Base-by-base conservation (phyloP, 352 stramenopile species). In the Globisporangium nunn region DNA sequence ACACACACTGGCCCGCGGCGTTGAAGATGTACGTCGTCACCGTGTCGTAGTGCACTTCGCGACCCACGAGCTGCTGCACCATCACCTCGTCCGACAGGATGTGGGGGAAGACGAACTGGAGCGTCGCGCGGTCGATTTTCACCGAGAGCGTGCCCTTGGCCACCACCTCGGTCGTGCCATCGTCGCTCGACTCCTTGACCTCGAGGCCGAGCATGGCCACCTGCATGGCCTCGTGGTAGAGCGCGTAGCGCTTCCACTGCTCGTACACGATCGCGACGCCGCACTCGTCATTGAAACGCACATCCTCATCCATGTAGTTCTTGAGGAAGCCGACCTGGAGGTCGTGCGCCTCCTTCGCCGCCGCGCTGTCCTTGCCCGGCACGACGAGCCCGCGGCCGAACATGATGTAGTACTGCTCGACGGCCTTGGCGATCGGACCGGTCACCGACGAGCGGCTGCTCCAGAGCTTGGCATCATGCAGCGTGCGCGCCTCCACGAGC, bases 31-130 rank as follows among this genome's bases (percentile, higher is more conserved):
- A 74, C 29, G 64, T 63, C 17, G 61, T 68, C 29, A 56, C 60
- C 54, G 56, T 74, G 23, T 61, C 60, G 50, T 72, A 74, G 17
- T 56, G 37, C 6, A 78, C 43, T n/a, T 74, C 64, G 5, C 56
- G 58, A 7, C 70, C 70, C 29, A 78, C 63, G 46, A 78, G 59
- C 54, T 64, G 61, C 48, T 78, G 64, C 50, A 78, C 67, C 0
- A 78, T 58, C 49, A 28, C 40, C 50, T 73, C 64, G 51, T 75
- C 66, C 55, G 59, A 52, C 8, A 78, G 47, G 7, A 75, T 58
- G 44, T 74, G 64, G 2, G 70, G 70, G 49, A 75, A 78, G 12
- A 78, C 44, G 55, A 66, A 58, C 48, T 73, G 58, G 44, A 78
- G 50, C 43, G 58, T 63, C 44, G 50, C 35, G 33, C 58, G 58